Base-by-base conservation (phyloP, 2,329 filamentous ascomycete genomes). In the Colletotrichum camelliae region DNA sequence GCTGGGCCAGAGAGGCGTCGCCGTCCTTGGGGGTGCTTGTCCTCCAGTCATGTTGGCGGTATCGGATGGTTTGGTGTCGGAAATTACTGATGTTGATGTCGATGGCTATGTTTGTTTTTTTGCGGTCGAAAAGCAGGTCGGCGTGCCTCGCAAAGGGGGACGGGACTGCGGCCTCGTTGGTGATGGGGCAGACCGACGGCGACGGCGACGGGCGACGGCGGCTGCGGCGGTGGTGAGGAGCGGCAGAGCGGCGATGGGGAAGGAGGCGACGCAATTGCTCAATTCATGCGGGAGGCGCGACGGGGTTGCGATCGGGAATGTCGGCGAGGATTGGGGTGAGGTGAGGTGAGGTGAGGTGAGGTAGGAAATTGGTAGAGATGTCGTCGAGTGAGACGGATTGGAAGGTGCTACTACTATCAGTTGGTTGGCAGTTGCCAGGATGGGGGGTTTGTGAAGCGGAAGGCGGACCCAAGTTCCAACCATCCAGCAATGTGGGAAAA, bases 1-100 rank as follows among this genome's bases (percentile, higher is more conserved):
- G 81, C 77, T 85, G 84, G 37, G 82, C 79, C 72, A 85, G 80
- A 35, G 81, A 80, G 72, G 77, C 73, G 66, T 83, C 80, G 70
- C 70, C 70, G 18, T 75, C 67, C 61, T 75, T 76, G 21, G 52
- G 31, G 65, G 13, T 7, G 48, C 27, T 55, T 82, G 82, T 77
- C 80, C 81, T 79, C 82, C 81, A 74, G 76, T 81, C 79, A 80
- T 82, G 79, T 80, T 81, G 77, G 81, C 43, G n/a, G n/a, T 78
- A 77, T 85, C 82, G 80, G 80, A 76, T 74, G 80, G 75, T 48
- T 74, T 74, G 60, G 74, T 70, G 21, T 77, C 73, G 74, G 76
- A 55, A 73, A 77, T 78, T 73, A 65, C 64, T 67, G 65, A 76
- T 48, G 82, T n/a, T 35, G 80, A 52, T 52, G 43, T 52, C 43